Percentiles rank a stretch among this genome's conserved stretches.
Evolutionary conservation across 331 rosid genomes (phyloP).

Genomic region (Quercus lobata): DNA sequence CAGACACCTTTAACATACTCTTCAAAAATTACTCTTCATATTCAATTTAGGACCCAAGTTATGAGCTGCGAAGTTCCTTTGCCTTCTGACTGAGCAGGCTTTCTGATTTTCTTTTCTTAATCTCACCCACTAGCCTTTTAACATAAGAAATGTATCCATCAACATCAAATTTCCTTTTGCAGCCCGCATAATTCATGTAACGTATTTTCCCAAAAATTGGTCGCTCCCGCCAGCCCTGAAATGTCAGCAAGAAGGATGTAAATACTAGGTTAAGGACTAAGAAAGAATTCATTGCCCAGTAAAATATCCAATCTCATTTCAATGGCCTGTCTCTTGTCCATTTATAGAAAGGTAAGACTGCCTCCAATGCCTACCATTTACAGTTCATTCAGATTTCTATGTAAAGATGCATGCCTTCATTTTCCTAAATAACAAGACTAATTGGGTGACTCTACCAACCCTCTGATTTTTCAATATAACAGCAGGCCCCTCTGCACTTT

Average conservation of each 20-base stretch:
- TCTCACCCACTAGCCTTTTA: constrained; percentile 47
- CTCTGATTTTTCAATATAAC: too few relatives aligned
- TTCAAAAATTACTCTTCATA: not conserved
- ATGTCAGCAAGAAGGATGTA: not conserved
- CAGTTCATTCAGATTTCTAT: not conserved
- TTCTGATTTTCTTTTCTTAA: constrained; percentile 67
- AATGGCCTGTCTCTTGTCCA: not conserved
- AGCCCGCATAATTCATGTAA: constrained; percentile 87
- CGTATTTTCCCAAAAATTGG: constrained; percentile 89
- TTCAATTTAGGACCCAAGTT: not conserved
- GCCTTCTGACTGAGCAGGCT: constrained; percentile 30
- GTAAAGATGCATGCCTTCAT: not conserved
- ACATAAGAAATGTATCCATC: constrained; percentile 68
- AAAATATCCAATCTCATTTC: not conserved
- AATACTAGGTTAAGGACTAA: not conserved
- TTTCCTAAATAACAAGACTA: not conserved
- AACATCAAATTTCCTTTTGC: constrained; percentile 92
- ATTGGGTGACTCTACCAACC: too few relatives aligned
- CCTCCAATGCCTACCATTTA: not conserved
- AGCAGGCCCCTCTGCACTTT: too few relatives aligned
- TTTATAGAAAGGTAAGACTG: not conserved
- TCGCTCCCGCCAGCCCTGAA: constrained; percentile 91
- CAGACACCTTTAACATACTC: not conserved
- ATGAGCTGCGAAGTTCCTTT: constrained; percentile 34
- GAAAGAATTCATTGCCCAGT: not conserved